Base-by-base conservation (phyloP, 495 filamentous ascomycete species). In the Platismatia glauca region DNA sequence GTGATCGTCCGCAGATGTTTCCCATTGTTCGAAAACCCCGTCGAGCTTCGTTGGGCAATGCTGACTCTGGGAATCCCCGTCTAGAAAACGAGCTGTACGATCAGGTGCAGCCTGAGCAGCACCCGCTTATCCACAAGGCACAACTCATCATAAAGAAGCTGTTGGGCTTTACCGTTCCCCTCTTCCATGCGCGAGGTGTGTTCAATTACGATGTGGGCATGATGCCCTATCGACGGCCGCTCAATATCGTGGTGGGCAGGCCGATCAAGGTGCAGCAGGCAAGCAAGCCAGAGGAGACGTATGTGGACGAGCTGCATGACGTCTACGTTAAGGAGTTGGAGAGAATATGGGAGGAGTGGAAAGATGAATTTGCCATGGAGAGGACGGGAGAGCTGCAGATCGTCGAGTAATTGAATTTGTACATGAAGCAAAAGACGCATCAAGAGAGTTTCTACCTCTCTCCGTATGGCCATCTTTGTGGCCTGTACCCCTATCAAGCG, bases 151-250 rank as follows among this genome's bases (percentile, higher is more conserved):
- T 94, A 35, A 93, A 97, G 76, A 85, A 84, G 61, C 76, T 86
- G 2, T 78, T 94, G 73, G 94, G 94, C n/a, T 98, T 96, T 68
- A 97, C 94, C 0, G 79, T 97, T 5, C 94, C 94, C 4, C 75
- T 96, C 35, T 85, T 97, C 62, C 92, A 96, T 74, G 92, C 91
- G 3, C 72, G 91, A 20, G 94, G 94, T 2, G 86, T 97, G 12
- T 97, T 97, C 73, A 98, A 98, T 70, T 97, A 98, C 66, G 94
- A 98, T 71, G 89, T 96, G 1, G 94, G 94, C 1, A 70, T 97
- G 59, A 89, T 97, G 89, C 94, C 94, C 9, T 97, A 97, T 73
- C 82, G 95, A 39, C 77, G 85, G 41, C 86, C 91, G 20, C 67
- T 98, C 46, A 93, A 97, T 69, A 81, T 95, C 39, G 92, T 98